phyloP scores from a whole-genome alignment of 225 moss, liverwort and hornwort genomes.

The Pseudoscleropodium purum region DNA sequence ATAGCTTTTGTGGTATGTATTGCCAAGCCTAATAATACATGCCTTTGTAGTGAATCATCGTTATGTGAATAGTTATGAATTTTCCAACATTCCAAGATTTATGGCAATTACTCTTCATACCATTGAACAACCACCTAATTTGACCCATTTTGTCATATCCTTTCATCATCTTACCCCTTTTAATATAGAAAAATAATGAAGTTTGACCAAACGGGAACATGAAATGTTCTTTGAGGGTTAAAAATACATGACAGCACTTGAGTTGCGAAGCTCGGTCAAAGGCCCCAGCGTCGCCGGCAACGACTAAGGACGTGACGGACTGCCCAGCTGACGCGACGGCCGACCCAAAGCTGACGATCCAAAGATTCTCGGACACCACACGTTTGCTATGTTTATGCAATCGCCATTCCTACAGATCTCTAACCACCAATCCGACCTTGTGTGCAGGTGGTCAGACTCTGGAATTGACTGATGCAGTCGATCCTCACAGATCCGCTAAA shows the following conservation, averaged over 20 bases:
- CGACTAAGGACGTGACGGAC: not conserved
- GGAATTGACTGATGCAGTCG: not conserved
- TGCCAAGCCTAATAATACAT: rapidly evolving
- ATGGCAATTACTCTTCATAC: too few species aligned
- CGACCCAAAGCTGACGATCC: not conserved
- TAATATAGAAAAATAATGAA: not conserved
- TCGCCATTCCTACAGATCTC: not conserved
- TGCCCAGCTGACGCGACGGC: not conserved
- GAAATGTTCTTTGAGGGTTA: not conserved
- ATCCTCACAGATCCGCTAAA: not conserved
- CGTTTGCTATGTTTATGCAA: not conserved
- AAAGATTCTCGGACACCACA: not conserved
- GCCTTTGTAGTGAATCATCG: not conserved
- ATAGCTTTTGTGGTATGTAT: too few species aligned
- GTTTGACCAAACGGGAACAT: not conserved
- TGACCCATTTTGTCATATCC: too few species aligned
- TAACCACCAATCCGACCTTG: not conserved
- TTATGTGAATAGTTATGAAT: not conserved
- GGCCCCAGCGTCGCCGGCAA: not conserved
- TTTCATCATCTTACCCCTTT: too few species aligned
- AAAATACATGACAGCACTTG: not conserved
- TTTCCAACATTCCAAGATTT: not conserved
- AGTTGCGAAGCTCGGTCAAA: not conserved
- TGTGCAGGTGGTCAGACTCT: not conserved
- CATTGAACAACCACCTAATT: not conserved